These are phyloP conservation scores for Wickerhamomyces xylosicus DNA, from an alignment of 805 yeast species.

Conservation along the genomic window DNA sequence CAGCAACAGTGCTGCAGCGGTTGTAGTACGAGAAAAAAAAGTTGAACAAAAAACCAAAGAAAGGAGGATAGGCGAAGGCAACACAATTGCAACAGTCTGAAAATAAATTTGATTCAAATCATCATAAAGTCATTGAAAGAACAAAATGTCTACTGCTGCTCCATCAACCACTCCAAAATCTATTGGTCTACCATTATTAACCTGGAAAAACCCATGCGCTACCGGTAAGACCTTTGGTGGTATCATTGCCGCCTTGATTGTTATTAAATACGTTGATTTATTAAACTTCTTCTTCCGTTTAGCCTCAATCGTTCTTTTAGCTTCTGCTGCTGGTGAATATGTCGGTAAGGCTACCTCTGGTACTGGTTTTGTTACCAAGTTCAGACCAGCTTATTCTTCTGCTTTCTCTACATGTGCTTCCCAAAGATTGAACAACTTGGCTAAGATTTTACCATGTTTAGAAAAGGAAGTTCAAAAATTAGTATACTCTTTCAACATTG, in stretches of 20 bases:
- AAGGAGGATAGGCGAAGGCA: background rate
- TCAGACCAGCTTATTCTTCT: slow-evolving; percentile 50
- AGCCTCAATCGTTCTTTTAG: slow-evolving; percentile 44
- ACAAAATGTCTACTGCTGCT: background rate
- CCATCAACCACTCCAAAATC: slow-evolving; percentile 6
- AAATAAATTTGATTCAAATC: no score
- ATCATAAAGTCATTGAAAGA: no score
- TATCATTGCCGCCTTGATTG: slow-evolving; percentile 40
- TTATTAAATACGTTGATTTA: slow-evolving; percentile 55
- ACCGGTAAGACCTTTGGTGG: slow-evolving; percentile 73
- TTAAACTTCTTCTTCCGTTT: slow-evolving; percentile 51
- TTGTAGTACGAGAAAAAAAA: background rate
- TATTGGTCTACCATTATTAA: slow-evolving; percentile 31
- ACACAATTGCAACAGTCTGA: no score
- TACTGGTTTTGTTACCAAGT: slow-evolving; percentile 65
- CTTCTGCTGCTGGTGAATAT: slow-evolving; percentile 70
- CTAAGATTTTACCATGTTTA: slow-evolving; percentile 33
- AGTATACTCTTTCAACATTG: slow-evolving; percentile 60
- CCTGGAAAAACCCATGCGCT: slow-evolving; percentile 68
- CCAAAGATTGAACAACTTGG: slow-evolving; percentile 31
- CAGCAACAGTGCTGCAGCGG: no score
- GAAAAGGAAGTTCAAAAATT: slow-evolving; percentile 48
- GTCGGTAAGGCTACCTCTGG: slow-evolving; percentile 66
- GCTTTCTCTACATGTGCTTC: slow-evolving; percentile 26
- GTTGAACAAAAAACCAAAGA: background rate